Conservation (phyloP, 2,329 filamentous ascomycete species). For the Grosmannia serpens region DNA sequence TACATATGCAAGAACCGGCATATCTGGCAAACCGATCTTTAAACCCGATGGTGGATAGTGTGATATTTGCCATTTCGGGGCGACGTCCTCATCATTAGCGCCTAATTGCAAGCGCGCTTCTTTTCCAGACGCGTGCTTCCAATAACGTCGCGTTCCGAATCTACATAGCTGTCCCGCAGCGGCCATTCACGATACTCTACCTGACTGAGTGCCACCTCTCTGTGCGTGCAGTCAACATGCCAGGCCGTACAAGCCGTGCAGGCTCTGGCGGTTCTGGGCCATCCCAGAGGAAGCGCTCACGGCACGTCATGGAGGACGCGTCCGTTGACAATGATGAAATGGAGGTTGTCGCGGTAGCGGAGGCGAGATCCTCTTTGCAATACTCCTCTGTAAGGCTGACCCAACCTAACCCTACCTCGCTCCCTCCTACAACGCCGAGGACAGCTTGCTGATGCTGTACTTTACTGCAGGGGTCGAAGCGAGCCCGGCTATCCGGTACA, state of each 20-base stretch:
- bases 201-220: no score
- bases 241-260: slow-evolving; percentile 13
- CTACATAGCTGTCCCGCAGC: neutral
- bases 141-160: neutral
- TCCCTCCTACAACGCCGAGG: neutral
- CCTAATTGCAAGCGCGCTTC: neutral
- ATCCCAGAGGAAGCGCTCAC: slow-evolving; percentile 29
- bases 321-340: slow-evolving; percentile 18
- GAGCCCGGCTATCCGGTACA: slow-evolving; percentile 22
- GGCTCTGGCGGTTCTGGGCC: neutral
- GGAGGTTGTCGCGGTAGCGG: slow-evolving; percentile 23
- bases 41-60: neutral
- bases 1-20: neutral
- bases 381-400: slow-evolving; percentile 24
- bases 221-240: slow-evolving; percentile 14
- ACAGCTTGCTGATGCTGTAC: neutral
- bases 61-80: neutral
- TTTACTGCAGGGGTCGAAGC: slow-evolving; percentile 18
- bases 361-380: slow-evolving; percentile 29
- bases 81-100: neutral
- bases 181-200: neutral
- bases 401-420: neutral
- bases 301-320: slow-evolving; percentile 21
- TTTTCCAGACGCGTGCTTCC: neutral
- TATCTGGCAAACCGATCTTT: neutral